phyloP scores from a whole-genome alignment of 2,329 filamentous ascomycete species.

The Trichoderma cornu-damae region DNA sequence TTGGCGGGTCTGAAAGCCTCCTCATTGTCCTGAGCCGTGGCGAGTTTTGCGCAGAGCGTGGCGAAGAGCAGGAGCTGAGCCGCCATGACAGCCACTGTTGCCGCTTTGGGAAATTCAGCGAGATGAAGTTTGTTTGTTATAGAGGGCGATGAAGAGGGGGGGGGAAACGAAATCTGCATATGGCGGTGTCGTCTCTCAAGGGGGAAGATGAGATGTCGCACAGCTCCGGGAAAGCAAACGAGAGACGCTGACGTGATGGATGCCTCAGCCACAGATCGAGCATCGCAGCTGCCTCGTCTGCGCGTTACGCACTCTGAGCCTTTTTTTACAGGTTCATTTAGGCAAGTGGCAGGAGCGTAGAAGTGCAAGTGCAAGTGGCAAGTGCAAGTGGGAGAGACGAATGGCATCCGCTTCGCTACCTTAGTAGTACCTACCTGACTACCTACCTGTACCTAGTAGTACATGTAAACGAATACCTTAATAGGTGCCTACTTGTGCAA shows the following conservation, averaged over 20 bases:
- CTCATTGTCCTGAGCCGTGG: not conserved
- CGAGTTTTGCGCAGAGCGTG: not conserved
- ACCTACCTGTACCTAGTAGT: no score
- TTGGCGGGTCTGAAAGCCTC: not conserved
- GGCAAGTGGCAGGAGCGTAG: not conserved
- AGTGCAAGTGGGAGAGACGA: no score
- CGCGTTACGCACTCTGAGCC: not conserved
- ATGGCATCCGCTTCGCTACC: no score
- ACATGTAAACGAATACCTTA: no score
- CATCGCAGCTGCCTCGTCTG: not conserved
- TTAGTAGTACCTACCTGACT: no score
- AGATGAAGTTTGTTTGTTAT: not conserved
- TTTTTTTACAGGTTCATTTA: not conserved
- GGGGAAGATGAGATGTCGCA: not conserved
- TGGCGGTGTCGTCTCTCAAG: not conserved
- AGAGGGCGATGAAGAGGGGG: not conserved
- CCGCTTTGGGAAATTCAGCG: no score
- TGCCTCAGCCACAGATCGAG: not conserved
- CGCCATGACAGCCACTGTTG: not conserved
- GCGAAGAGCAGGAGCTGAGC: not conserved
- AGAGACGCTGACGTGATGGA: constrained; percentile 1
- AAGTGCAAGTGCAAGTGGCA: not conserved
- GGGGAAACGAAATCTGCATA: not conserved
- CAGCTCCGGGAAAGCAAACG: not conserved
- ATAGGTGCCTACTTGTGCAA: no score